Conservation (phyloP, 2,329 filamentous ascomycete species). For the Fusarium xyrophilum region DNA sequence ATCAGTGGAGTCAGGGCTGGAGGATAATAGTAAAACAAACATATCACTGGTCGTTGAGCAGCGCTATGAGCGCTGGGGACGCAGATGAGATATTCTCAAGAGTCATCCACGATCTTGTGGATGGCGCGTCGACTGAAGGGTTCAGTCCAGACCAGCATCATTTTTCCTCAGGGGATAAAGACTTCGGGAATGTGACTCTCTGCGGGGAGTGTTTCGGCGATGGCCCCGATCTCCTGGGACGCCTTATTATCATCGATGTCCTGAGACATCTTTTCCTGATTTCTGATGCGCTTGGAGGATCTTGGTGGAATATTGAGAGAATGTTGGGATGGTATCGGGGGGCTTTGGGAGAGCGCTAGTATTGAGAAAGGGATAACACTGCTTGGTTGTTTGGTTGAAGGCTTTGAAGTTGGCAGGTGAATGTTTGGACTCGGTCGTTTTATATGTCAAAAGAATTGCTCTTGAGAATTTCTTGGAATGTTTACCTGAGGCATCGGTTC, state of each 20-base stretch:
- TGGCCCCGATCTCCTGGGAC: neutral
- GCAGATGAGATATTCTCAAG: accelerated
- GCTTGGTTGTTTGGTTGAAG: neutral
- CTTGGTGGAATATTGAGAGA: no score
- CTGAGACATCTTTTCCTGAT: neutral
- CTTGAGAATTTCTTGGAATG: neutral
- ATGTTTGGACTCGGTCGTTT: neutral
- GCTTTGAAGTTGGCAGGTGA: neutral
- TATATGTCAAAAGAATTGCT: neutral
- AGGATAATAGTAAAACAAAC: neutral
- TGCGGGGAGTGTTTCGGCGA: no score
- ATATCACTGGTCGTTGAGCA: accelerated
- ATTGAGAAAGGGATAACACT: no score
- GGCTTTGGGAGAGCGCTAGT: no score
- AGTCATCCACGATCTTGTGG: neutral
- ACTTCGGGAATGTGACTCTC: no score
- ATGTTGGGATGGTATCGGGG: neutral
- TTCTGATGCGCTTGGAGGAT: no score
- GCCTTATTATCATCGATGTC: neutral
- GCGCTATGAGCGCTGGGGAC: accelerated
- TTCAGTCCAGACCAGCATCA: no score
- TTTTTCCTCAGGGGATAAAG: no score
- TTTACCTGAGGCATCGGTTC: neutral
- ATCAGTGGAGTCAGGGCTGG: neutral
- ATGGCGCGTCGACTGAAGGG: neutral